Base-by-base conservation (phyloP, 176 grass and related monocot genomes). In the Elymus sibiricus region DNA sequence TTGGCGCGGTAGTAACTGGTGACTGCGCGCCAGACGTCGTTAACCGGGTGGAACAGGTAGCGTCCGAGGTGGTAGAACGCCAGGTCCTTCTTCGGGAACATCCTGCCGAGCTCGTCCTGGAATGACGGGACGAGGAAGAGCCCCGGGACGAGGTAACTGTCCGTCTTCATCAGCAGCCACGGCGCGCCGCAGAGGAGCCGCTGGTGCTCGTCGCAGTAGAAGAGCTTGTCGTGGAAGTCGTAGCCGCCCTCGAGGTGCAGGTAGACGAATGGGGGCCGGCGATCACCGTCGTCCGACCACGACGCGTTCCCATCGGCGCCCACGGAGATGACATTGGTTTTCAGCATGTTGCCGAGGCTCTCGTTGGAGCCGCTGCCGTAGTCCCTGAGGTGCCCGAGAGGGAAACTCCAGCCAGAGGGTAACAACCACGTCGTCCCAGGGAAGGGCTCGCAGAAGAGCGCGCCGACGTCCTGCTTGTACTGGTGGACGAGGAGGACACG, bases 181-280 rank as follows among this genome's bases (percentile, higher is more conserved):
- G 82, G 83, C 61, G 77, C 68, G 5, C 24, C 38, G 61, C 22
- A 35, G 27, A 97, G 83, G 9, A 80, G 70, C 46, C 28, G 70
- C 74, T 94, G 94, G 72, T 94, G 87, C 12, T 70, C 86, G 79
- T 79, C 90, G 70, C 92, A 97, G 81, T 84, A 98, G 86, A 95
- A 93, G 56, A 92, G 86, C 86, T 95, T 93, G 86, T 92, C 95
- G 28, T 82, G 58, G 62, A 76, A 79, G 2, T 34, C 76, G 27
- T 88, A 86, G 17, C 11, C 61, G 79, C 88, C 88, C 9, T 67
- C 82, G 11, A 97, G 86, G 82, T 97, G 95, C 42, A 97, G 87
- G 86, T 91, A 95, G 22, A 91, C 87, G 40, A 86, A 90, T 64
- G 82, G 74, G 4, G 79, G 86, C 31, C 73, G 56, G 44, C 4